These are phyloP conservation scores for Adansonia digitata DNA, from an alignment of 345 rosid species.

Conservation along the genomic window DNA sequence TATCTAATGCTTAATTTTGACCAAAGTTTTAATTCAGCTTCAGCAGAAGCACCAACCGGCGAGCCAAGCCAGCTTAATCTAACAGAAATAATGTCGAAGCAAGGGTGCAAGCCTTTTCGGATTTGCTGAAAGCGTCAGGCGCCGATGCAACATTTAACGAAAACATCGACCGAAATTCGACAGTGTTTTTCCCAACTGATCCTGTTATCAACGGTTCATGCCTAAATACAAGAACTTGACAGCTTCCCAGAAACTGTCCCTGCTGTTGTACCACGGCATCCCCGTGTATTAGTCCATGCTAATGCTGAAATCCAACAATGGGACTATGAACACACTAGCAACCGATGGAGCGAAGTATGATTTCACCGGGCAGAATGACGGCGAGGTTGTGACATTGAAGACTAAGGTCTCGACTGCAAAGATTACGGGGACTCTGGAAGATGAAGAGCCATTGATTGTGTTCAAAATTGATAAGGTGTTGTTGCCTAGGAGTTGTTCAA, in stretches of 20 bases:
- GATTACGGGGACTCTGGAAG: slow-evolving; percentile 56
- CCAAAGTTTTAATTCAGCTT: slow-evolving; percentile 52
- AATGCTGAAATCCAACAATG: slow-evolving; percentile 71
- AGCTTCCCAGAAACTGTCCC: slow-evolving; percentile 51
- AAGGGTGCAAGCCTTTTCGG: slow-evolving; percentile 82
- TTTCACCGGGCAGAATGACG: slow-evolving; percentile 70
- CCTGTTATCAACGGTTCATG: slow-evolving; percentile 43
- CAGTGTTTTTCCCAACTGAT: slow-evolving; percentile 85
- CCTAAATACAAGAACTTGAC: slow-evolving; percentile 73
- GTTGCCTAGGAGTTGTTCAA: slow-evolving; percentile 71
- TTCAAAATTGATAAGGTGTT: slow-evolving; percentile 63
- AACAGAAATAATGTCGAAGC: slow-evolving; percentile 60
- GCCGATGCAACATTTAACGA: slow-evolving; percentile 67
- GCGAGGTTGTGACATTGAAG: slow-evolving; percentile 63
- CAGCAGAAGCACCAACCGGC: slow-evolving; percentile 81
- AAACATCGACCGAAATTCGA: slow-evolving; percentile 67
- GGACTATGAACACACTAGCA: slow-evolving; percentile 72
- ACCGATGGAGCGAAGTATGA: slow-evolving; percentile 59
- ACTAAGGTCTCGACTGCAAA: slow-evolving; percentile 57
- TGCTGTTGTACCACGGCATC: slow-evolving; percentile 64
- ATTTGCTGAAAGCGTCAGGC: slow-evolving; percentile 47
- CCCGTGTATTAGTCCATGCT: slow-evolving; percentile 66
- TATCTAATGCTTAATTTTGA: not conserved
- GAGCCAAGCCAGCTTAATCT: slow-evolving; percentile 56
- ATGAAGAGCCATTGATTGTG: slow-evolving; percentile 68